phyloP scores from a whole-genome alignment of 306 rosid species.

The Styphnolobium japonicum region DNA sequence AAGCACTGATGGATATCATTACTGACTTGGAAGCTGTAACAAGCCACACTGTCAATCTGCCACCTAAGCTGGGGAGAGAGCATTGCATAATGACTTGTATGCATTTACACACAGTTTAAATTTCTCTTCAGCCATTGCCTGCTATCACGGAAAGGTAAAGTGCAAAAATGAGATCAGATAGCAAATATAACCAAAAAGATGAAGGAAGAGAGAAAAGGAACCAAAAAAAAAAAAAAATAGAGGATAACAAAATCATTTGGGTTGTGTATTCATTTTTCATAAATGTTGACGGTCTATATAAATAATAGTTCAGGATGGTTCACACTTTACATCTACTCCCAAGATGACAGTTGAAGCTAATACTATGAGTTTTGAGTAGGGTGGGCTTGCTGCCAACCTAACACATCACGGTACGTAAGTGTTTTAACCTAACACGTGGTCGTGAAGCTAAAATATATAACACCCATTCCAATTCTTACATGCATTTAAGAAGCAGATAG shows the following conservation, averaged over 20 bases:
- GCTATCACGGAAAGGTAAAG: constrained; percentile 22
- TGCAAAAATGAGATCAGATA: not conserved
- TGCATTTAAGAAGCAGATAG: constrained; percentile 1
- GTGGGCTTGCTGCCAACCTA: not conserved
- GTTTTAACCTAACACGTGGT: not conserved
- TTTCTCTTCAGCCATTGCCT: constrained; percentile 80
- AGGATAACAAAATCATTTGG: not conserved
- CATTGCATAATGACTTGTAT: constrained; percentile 73
- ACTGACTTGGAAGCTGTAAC: not conserved
- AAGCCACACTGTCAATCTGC: not conserved
- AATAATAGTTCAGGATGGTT: not conserved
- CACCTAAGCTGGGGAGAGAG: constrained; percentile 53
- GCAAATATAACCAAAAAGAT: not conserved
- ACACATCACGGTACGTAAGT: not conserved
- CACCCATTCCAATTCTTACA: not conserved
- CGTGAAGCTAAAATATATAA: not conserved
- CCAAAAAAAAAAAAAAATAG: not conserved
- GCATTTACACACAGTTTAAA: constrained; percentile 73
- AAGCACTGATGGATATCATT: not conserved
- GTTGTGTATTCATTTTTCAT: not conserved
- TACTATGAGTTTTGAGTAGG: not conserved
- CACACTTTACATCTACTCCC: not conserved
- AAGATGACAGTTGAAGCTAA: not conserved
- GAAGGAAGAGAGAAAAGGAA: not conserved
- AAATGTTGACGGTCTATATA: not conserved